These are phyloP conservation scores for Zarea fungicola DNA, from an alignment of 2,329 filamentous ascomycete species.

Conservation along the genomic window DNA sequence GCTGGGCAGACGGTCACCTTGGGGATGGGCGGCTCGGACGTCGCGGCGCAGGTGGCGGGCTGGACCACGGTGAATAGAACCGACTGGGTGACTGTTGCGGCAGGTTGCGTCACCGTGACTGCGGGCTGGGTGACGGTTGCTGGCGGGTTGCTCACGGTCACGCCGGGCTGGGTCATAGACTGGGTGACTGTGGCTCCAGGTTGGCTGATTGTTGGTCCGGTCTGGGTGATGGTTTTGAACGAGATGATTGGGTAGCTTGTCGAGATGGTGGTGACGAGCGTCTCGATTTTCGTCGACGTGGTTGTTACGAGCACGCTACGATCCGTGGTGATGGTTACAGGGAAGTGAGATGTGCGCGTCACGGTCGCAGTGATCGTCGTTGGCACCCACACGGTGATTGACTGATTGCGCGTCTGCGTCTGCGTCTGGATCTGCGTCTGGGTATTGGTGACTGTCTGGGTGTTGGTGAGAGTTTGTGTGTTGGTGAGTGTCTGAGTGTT, in stretches of 20 bases:
- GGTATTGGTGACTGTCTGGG: background rate
- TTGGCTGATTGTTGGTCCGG: slow-evolving; percentile 25
- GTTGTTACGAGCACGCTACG: slow-evolving; percentile 1
- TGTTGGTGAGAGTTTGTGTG: slow-evolving; percentile 4
- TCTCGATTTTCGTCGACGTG: slow-evolving; percentile 9
- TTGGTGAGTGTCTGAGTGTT: background rate
- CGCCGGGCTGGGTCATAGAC: slow-evolving; percentile 11
- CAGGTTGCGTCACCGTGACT: background rate
- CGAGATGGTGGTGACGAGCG: slow-evolving; percentile 11
- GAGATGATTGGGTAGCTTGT: slow-evolving; percentile 31
- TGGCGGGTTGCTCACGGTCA: slow-evolving; percentile 22
- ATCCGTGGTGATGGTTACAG: background rate
- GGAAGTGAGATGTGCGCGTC: background rate
- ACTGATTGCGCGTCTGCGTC: background rate
- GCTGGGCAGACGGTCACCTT: slow-evolving; percentile 37
- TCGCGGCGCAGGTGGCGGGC: slow-evolving; percentile 11
- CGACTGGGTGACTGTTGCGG: background rate
- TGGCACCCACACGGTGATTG: slow-evolving; percentile 10
- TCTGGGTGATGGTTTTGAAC: slow-evolving; percentile 25
- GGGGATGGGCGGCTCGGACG: background rate
- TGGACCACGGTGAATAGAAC: too few relatives aligned
- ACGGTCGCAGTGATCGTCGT: slow-evolving; percentile 4
- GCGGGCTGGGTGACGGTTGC: slow-evolving; percentile 20
- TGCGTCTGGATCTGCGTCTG: background rate
- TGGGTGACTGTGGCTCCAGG: slow-evolving; percentile 22